Base-by-base conservation (phyloP, 805 yeast species). In the Metschnikowia baotianmanensis region DNA sequence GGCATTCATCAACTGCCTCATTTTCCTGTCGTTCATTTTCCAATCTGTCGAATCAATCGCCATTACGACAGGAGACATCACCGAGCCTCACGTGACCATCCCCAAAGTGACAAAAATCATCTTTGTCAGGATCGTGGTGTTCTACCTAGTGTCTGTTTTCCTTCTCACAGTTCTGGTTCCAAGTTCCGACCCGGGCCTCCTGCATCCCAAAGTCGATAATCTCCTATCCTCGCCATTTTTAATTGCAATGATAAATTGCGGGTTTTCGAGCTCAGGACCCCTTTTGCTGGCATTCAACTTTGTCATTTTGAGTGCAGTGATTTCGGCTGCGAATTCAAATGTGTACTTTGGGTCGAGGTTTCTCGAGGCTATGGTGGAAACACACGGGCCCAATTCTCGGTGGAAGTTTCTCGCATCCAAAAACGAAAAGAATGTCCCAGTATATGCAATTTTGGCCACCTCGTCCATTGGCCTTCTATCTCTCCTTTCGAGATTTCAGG, bases 291-390 rank as follows among this genome's bases (percentile, higher is more conserved):
- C 42, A 1, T 57, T 56, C 44, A 56, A 56, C 40, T 36, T 51
- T 10, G 51, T 57, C 17, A 48, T 57, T 11, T 38, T 56, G n/a
- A 33, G 48, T 10, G 53, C 59, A 12, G 49, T 57, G 20, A 21
- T 57, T 16, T 54, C 59, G 12, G 63, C 63, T 3, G 63, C 63
- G 16, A 57, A 57, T 41, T 56, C 62, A n/a, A 58, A 57, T 30
- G 48, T 58, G 3, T 58, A 57, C 40, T 56, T 57, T 39, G 62
- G 63, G 1, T 53, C 59, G 15, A 28, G 61, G 22, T 54, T 54
- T 31, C 44, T 59, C 12, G 38, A 50, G 13, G 45, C 59, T 7
- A 48, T 57, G 35, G 46, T 44, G 5, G 40, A 41, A 21, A 31
- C 50, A 6, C 47, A 39, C 15, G 42, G 31, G 1, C 4, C 30